Evolutionary conservation across 1,284 basidiomycete genomes (phyloP).

Genomic region (Cryptococcus hybrid): DNA sequence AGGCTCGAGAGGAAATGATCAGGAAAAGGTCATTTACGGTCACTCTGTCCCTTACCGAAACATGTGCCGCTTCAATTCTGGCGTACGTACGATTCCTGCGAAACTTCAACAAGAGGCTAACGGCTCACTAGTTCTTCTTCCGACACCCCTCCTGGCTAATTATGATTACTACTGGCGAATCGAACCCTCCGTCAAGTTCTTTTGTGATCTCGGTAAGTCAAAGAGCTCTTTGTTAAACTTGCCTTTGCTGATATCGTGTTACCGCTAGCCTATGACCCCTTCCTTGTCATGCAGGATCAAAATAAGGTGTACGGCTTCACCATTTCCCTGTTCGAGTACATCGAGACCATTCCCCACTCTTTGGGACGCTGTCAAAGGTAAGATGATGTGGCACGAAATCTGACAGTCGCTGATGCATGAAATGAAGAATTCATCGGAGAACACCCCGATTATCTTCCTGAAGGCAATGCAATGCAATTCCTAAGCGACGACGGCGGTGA

Average conservation of each 20-base stretch:
- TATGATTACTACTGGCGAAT: constrained; percentile 95
- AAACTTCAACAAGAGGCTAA: neutral
- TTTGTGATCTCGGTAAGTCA: constrained; percentile 61
- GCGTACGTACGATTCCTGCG: constrained; percentile 60
- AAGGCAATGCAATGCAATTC: constrained; percentile 71
- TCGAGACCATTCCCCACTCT: constrained; percentile 72
- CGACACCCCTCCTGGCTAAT: constrained; percentile 68
- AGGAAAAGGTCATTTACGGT: constrained; percentile 84
- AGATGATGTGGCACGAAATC: constrained; percentile 5
- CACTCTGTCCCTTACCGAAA: constrained; percentile 60
- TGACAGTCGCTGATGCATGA: neutral
- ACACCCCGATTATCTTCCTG: constrained; percentile 66
- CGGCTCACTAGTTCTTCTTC: constrained; percentile 64
- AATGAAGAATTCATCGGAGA: constrained; percentile 63
- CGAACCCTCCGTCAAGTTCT: constrained; percentile 71
- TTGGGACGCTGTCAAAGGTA: constrained; percentile 69
- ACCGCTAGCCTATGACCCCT: constrained; percentile 66
- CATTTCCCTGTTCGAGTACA: constrained; percentile 77
- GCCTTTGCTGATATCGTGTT: too few species aligned
- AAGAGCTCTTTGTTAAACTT: neutral
- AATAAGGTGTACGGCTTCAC: constrained; percentile 77
- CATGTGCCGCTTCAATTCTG: constrained; percentile 92
- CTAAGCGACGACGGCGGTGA: constrained; percentile 69
- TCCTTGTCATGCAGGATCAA: constrained; percentile 79
- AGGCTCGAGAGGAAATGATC: constrained; percentile 63